phyloP scores from a whole-genome alignment of 2,329 filamentous ascomycete genomes.

The Colletotrichum acutatum region DNA sequence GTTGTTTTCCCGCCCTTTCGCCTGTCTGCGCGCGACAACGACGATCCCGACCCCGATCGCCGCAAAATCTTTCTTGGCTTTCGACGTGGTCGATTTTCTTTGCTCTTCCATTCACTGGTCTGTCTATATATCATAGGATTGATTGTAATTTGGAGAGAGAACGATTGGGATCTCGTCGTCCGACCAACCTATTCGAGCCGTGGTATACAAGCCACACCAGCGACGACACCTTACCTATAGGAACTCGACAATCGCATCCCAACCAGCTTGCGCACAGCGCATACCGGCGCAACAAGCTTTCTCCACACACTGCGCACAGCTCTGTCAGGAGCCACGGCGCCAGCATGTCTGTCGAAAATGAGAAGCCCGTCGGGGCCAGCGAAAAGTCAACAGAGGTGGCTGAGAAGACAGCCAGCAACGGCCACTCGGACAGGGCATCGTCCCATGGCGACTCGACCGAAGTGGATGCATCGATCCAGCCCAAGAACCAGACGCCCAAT shows the following conservation, averaged over 20 bases:
- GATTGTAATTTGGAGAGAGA: background rate
- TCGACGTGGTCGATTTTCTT: background rate
- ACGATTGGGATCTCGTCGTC: background rate
- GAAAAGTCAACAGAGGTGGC: slow-evolving; percentile 16
- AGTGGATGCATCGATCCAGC: slow-evolving; percentile 18
- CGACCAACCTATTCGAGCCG: background rate
- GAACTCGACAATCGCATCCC: background rate
- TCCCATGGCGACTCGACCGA: slow-evolving; percentile 49
- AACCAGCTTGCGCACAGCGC: slow-evolving; percentile 26
- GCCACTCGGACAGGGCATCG: slow-evolving; percentile 44
- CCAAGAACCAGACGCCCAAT: slow-evolving; percentile 37
- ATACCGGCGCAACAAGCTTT: slow-evolving; percentile 19
- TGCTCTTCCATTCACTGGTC: background rate
- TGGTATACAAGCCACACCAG: background rate
- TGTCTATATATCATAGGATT: background rate
- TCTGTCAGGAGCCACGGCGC: slow-evolving; percentile 5
- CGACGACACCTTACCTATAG: slow-evolving; percentile 12
- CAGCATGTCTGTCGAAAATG: slow-evolving; percentile 25
- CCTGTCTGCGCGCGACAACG: background rate
- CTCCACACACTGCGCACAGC: background rate
- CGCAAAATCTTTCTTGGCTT: slow-evolving; percentile 22
- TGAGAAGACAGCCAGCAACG: slow-evolving; percentile 41
- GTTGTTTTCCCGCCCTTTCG: background rate
- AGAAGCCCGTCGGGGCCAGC: slow-evolving; percentile 14
- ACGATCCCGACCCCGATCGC: slow-evolving; percentile 16